A percentile compares a stretch with the other conserved stretches of the same genome.
Conservation (phyloP, 441 rosid genomes). For the Populus hybrid region DNA sequence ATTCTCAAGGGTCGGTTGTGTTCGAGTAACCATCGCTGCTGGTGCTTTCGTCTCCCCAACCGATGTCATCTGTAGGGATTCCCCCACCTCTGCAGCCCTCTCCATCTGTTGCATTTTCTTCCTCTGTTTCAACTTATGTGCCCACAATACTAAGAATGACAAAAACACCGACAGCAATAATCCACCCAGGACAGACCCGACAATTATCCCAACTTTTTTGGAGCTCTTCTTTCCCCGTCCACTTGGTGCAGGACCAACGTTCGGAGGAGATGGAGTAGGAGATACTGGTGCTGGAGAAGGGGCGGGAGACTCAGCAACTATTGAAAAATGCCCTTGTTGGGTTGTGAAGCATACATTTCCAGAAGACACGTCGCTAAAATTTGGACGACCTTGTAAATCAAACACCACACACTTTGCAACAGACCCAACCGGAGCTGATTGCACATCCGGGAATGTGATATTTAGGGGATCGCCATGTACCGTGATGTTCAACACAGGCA, state of each 20-base stretch:
- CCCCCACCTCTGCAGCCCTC: constrained; percentile 87
- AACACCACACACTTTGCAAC: constrained; percentile 70
- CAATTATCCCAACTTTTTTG: constrained; percentile 54
- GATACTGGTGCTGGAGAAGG: constrained; percentile 46
- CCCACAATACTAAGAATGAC: constrained; percentile 47
- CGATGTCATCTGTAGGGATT: constrained; percentile 62
- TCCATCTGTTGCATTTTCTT: constrained; percentile 80
- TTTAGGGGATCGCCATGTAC: constrained; percentile 48
- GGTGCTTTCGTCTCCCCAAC: constrained; percentile 81
- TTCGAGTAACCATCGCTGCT: constrained; percentile 70
- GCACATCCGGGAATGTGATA: constrained; percentile 57
- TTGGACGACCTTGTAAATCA: constrained; percentile 51
- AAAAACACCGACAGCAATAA: constrained; percentile 47
- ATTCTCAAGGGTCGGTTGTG: constrained; percentile 30
- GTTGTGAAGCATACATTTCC: constrained; percentile 52
- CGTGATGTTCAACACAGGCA: constrained; percentile 40
- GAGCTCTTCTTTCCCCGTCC: constrained; percentile 26
- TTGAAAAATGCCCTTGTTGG: constrained; percentile 82
- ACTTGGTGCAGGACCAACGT: constrained; percentile 9
- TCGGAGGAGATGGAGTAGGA: constrained; percentile 21
- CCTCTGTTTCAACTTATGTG: constrained; percentile 50
- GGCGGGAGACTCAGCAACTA: constrained; percentile 63
- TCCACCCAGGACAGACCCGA: constrained; percentile 79
- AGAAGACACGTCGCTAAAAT: constrained; percentile 50
- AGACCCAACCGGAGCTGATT: constrained; percentile 51